phyloP scores from a whole-genome alignment of 768 basidiomycete genomes.

The Amanita rimosa region DNA sequence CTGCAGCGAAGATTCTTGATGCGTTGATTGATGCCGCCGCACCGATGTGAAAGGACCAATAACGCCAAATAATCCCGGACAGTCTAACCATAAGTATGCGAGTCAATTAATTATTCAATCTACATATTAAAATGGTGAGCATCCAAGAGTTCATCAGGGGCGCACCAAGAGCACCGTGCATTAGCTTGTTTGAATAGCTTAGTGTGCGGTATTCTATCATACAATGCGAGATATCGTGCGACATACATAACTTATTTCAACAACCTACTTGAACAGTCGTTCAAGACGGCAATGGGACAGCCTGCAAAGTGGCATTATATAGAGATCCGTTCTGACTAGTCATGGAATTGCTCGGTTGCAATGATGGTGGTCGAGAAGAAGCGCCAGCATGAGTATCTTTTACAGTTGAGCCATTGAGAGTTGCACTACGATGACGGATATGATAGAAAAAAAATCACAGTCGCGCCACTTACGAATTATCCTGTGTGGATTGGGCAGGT shows the following conservation, averaged over 20 bases:
- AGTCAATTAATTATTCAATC: neutral
- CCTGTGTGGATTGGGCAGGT: neutral
- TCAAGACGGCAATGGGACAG: conserved; percentile 15
- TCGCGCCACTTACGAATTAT: neutral
- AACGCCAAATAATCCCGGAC: neutral
- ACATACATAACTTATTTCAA: conserved; percentile 3
- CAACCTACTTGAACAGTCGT: too few relatives aligned
- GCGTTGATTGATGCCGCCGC: neutral
- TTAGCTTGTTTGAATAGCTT: neutral
- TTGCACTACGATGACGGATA: neutral
- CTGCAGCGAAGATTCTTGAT: conserved; percentile 1
- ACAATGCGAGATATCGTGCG: conserved; percentile 1
- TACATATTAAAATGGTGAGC: neutral
- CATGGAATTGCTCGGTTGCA: conserved; percentile 13
- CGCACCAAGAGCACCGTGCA: neutral
- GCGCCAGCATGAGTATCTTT: neutral
- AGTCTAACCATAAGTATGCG: neutral
- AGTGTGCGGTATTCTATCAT: neutral
- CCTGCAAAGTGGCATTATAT: conserved; percentile 21
- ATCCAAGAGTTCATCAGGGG: too few relatives aligned
- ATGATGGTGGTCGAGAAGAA: neutral
- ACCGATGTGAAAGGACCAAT: neutral
- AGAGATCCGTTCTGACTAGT: conserved; percentile 28
- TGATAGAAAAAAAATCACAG: neutral
- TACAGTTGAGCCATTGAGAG: neutral